phyloP scores from a whole-genome alignment of 352 stramenopile genomes.

The Pythium guiyangense region DNA sequence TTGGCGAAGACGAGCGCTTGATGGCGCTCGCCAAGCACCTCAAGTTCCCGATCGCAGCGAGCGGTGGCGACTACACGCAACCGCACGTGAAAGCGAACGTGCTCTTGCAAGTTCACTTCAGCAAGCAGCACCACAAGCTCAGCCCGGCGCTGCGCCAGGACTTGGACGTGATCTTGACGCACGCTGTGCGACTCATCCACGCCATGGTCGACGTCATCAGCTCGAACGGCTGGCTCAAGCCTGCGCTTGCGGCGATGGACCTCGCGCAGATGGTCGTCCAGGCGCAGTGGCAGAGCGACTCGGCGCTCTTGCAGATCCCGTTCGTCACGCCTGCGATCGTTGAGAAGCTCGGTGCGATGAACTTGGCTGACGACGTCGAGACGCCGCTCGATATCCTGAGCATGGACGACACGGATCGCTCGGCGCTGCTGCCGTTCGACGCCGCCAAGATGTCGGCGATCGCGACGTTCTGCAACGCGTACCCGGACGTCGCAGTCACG shows the following conservation, averaged over 20 bases:
- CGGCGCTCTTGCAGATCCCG: constrained; percentile 94
- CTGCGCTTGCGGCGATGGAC: constrained; percentile 98
- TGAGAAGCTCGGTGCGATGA: constrained; percentile 42
- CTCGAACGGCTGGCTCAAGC: constrained; percentile 98
- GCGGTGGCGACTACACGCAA: constrained; percentile 86
- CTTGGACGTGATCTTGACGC: constrained; percentile 87
- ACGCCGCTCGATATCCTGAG: constrained; percentile 85
- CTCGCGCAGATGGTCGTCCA: constrained; percentile 99
- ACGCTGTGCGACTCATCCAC: constrained; percentile 93
- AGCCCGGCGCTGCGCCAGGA: constrained; percentile 91
- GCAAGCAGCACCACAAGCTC: constrained; percentile 87
- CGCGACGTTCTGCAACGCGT: constrained; percentile 99
- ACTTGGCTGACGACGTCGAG: constrained; percentile 70
- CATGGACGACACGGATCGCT: constrained; percentile 91
- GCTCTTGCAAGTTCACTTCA: constrained; percentile 97
- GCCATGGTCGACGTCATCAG: constrained; percentile 99
- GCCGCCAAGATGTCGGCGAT: constrained; percentile 94
- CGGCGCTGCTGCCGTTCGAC: constrained; percentile 86
- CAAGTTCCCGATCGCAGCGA: constrained; percentile 87
- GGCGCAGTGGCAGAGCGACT: constrained; percentile 97
- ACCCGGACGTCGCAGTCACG: constrained; percentile 96
- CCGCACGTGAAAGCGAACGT: constrained; percentile 96
- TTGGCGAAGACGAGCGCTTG: constrained; percentile 92
- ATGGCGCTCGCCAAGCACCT: constrained; percentile 93
- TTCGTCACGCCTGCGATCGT: constrained; percentile 94